Evolutionary conservation across 169 alveolate species (phyloP).

Genomic region (Plasmodium berghei): DNA sequence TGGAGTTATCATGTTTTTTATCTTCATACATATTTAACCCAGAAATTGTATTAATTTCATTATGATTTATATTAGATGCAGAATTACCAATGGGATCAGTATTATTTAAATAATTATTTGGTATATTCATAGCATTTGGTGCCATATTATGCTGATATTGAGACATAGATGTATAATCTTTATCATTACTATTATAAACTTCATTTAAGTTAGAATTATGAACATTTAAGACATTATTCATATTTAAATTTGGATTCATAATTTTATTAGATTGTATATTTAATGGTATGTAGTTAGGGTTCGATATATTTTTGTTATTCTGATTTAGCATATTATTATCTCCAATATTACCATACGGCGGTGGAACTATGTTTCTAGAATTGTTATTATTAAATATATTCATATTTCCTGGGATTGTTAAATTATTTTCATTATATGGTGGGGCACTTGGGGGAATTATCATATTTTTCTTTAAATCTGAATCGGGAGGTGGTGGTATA

Average conservation of each 20-base stretch:
- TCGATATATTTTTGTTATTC: conserved; percentile 1
- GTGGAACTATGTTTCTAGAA: background rate
- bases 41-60: no score
- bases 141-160: no score
- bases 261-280: background rate
- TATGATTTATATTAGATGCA: no score
- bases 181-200: no score
- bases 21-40: background rate
- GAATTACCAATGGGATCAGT: no score
- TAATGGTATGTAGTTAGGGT: conserved; percentile 30
- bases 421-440: background rate
- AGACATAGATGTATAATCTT: no score
- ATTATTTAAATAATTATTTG: no score
- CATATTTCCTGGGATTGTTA: background rate
- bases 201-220: no score
- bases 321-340: background rate
- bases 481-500: conserved; percentile 56
- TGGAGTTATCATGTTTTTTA: background rate
- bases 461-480: conserved; percentile 28
- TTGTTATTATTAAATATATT: background rate
- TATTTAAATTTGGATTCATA: background rate
- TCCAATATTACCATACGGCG: background rate
- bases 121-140: no score
- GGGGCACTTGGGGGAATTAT: background rate
- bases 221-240: background rate